These are phyloP conservation scores for Teratosphaeria viscida DNA, from an alignment of 2,329 filamentous ascomycete genomes.

Conservation along the genomic window DNA sequence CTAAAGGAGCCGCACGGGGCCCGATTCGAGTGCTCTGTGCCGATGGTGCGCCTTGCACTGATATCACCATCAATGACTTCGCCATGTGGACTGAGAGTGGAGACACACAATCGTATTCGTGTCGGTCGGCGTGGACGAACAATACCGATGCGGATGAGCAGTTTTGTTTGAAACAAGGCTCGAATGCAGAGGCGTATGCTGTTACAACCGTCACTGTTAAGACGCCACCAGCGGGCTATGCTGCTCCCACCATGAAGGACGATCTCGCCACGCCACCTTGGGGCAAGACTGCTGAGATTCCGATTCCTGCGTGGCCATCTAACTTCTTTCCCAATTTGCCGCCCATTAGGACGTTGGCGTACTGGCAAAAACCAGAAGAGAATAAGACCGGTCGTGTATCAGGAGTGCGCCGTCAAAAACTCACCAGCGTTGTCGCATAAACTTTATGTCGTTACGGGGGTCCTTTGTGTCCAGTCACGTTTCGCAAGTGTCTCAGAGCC, in stretches of 20 bases:
- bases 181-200: slow-evolving; percentile 18
- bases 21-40: slow-evolving; percentile 46
- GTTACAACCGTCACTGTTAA: slow-evolving; percentile 26
- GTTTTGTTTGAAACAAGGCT: slow-evolving; percentile 34
- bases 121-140: slow-evolving; percentile 36
- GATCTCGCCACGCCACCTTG: slow-evolving; percentile 21
- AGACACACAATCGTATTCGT: slow-evolving; percentile 32
- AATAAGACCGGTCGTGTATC: too few species aligned
- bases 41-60: slow-evolving; percentile 41
- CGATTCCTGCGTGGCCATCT: slow-evolving; percentile 32
- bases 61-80: slow-evolving; percentile 42
- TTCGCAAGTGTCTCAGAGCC: too few species aligned
- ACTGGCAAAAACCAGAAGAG: not conserved
- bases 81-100: slow-evolving; percentile 43
- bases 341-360: slow-evolving; percentile 18
- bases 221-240: slow-evolving; percentile 28
- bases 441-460: too few species aligned
- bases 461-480: too few species aligned
- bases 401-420: not conserved
- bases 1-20: slow-evolving; percentile 40
- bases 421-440: too few species aligned
- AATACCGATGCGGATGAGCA: slow-evolving; percentile 18
- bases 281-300: slow-evolving; percentile 28
- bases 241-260: slow-evolving; percentile 18
- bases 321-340: slow-evolving; percentile 30